Conservation (phyloP, 2,329 filamentous ascomycete species). For the Penicillium griseofulvum region DNA sequence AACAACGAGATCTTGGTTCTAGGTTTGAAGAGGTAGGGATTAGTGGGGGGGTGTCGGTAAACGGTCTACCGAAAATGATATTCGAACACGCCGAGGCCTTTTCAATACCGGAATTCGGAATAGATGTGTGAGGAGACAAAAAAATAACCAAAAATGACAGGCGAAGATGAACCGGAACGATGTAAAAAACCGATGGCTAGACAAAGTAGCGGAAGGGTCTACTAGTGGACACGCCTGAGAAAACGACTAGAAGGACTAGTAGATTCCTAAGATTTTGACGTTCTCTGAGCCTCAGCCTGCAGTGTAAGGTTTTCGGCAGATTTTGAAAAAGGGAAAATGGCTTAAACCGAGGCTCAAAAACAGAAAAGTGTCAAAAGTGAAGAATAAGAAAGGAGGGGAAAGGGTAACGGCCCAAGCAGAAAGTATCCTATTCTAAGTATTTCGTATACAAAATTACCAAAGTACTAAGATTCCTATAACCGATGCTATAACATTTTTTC, state of each 20-base stretch:
- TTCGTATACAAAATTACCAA: slow-evolving; percentile 10
- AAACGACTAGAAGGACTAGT: slow-evolving; percentile 21
- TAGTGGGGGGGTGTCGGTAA: not conserved
- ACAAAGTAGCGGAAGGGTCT: slow-evolving; percentile 21
- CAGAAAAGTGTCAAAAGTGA: slow-evolving; percentile 12
- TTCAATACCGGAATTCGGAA: not conserved
- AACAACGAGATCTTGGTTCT: slow-evolving; percentile 1
- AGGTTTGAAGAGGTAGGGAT: not conserved
- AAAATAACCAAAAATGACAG: not conserved
- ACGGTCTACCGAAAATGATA: not conserved
- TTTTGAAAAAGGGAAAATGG: not conserved
- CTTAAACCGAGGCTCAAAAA: not conserved
- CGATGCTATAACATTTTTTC: not conserved
- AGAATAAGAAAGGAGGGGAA: slow-evolving; percentile 23
- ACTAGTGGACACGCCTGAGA: slow-evolving; percentile 20
- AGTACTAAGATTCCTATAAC: not conserved
- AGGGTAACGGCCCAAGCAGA: slow-evolving; percentile 14
- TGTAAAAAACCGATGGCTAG: slow-evolving; percentile 12
- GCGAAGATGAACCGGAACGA: slow-evolving; percentile 11
- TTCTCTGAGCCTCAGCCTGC: not conserved
- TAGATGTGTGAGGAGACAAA: not conserved
- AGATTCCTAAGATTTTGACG: slow-evolving; percentile 17
- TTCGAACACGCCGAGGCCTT: not conserved
- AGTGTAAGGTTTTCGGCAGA: not conserved
- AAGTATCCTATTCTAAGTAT: slow-evolving; percentile 12